Percentiles rank a stretch among this genome's conserved stretches.
Conservation (phyloP, 192 early-diverging fungal species). For the Coemansia sp. region DNA sequence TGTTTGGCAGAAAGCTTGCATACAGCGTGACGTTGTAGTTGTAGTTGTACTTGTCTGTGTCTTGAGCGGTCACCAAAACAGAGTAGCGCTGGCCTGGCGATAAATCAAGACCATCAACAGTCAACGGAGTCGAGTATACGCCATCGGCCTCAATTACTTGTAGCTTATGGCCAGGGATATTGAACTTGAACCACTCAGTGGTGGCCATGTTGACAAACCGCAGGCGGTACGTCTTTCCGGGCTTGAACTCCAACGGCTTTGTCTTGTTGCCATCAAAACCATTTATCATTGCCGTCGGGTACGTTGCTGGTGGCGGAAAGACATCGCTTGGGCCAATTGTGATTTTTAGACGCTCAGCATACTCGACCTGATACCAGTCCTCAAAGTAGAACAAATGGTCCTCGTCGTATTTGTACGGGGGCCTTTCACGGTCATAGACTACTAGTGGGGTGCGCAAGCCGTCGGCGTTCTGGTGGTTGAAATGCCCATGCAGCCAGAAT, state of each 20-base stretch:
- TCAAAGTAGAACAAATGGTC: slow-evolving; percentile 59
- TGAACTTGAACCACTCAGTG: slow-evolving; percentile 63
- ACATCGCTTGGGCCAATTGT: slow-evolving; percentile 45
- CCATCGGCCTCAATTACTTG: slow-evolving; percentile 79
- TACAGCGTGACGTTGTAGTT: slow-evolving; percentile 58
- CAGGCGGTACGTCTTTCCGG: slow-evolving; percentile 75
- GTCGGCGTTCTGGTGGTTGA: slow-evolving; percentile 68
- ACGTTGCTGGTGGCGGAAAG: slow-evolving; percentile 54
- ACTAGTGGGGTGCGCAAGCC: slow-evolving; percentile 69
- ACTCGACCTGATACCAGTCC: slow-evolving; percentile 69
- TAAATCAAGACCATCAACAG: slow-evolving; percentile 55
- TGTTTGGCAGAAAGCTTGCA: slow-evolving; percentile 43
- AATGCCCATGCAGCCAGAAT: slow-evolving; percentile 80
- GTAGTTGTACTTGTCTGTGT: slow-evolving; percentile 61
- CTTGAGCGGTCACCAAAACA: slow-evolving; percentile 65
- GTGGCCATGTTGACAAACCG: slow-evolving; percentile 73
- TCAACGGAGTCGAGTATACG: slow-evolving; percentile 53
- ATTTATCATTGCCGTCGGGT: slow-evolving; percentile 40
- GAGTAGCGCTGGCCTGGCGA: slow-evolving; percentile 74
- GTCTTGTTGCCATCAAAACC: slow-evolving; percentile 47
- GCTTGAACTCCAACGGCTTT: slow-evolving; percentile 57
- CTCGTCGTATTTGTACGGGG: slow-evolving; percentile 59
- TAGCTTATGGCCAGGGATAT: slow-evolving; percentile 71
- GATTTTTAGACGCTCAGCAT: slow-evolving; percentile 44
- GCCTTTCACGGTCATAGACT: slow-evolving; percentile 49